These are phyloP conservation scores for Populus simonii DNA, from an alignment of 345 rosid species.

Conservation along the genomic window DNA sequence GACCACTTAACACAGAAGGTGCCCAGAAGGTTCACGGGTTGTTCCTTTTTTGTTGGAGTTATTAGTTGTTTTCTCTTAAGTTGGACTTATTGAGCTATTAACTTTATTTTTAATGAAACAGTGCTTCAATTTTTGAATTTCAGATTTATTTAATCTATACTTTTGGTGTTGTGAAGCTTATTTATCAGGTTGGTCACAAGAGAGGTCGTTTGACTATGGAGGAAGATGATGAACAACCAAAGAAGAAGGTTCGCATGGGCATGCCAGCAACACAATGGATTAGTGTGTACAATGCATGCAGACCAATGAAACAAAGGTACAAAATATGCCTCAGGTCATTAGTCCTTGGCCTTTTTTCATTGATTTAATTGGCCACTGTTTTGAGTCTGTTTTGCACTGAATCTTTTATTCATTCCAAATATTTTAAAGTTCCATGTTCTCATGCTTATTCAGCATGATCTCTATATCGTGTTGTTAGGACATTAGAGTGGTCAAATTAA, in stretches of 20 bases:
- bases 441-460: not conserved
- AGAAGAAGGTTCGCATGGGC: constrained; percentile 79
- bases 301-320: constrained; percentile 95
- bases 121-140: not conserved
- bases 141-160: not conserved
- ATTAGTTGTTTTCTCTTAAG: not conserved
- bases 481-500: not conserved
- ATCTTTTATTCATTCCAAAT: not conserved
- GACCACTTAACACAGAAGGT: constrained; percentile 95
- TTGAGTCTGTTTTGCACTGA: not conserved
- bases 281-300: constrained; percentile 85
- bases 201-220: constrained; percentile 68
- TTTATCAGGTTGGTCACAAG: constrained; percentile 66
- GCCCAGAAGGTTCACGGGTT: constrained; percentile 71
- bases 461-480: not conserved
- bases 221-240: constrained; percentile 91
- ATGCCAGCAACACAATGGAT: constrained; percentile 95
- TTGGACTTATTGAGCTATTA: not conserved
- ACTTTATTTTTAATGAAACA: not conserved
- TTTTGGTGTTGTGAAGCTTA: constrained; percentile 18
- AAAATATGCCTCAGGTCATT: constrained; percentile 1
- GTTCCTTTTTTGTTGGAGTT: constrained; percentile 1
- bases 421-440: not conserved
- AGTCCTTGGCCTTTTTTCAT: not conserved
- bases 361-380: not conserved